Evolutionary conservation across 306 rosid species (phyloP).

Genomic region (Morella rubra): DNA sequence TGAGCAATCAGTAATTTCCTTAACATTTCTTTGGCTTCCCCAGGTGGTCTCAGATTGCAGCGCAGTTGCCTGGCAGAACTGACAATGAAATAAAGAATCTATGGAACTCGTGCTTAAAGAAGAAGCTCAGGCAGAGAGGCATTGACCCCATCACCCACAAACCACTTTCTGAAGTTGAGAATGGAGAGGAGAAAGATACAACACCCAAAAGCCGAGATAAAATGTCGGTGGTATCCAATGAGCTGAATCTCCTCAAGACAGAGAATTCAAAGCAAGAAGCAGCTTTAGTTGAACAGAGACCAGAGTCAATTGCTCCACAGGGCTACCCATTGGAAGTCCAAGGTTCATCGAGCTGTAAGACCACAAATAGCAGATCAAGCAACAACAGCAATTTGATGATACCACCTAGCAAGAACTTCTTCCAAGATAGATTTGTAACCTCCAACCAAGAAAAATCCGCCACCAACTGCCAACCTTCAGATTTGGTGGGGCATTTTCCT

Average conservation of each 20-base stretch:
- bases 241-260: conserved; percentile 43
- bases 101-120: conserved; percentile 87
- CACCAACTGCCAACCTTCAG: conserved; percentile 37
- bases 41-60: conserved; percentile 95
- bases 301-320: conserved; percentile 35
- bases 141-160: conserved; percentile 83
- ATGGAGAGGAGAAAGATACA: conserved; percentile 32
- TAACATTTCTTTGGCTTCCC: conserved; percentile 13
- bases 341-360: conserved; percentile 37
- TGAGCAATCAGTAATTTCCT: neutral
- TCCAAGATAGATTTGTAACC: conserved; percentile 37
- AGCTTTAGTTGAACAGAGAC: conserved; percentile 37
- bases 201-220: conserved; percentile 30
- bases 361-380: conserved; percentile 10
- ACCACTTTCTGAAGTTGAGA: conserved; percentile 55
- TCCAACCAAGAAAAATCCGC: conserved; percentile 35
- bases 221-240: conserved; percentile 32
- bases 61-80: conserved; percentile 79
- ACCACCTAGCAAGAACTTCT: conserved; percentile 33
- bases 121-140: conserved; percentile 79
- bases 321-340: conserved; percentile 31
- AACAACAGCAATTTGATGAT: conserved; percentile 21
- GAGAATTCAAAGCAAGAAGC: conserved; percentile 40
- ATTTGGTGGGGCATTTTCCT: conserved; percentile 46
- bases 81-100: conserved; percentile 92